A percentile compares a stretch with the other conserved stretches of the same genome.
These are phyloP conservation scores for Coprinopsis sp. DNA, from an alignment of 768 basidiomycete genomes.

Conservation along the genomic window DNA sequence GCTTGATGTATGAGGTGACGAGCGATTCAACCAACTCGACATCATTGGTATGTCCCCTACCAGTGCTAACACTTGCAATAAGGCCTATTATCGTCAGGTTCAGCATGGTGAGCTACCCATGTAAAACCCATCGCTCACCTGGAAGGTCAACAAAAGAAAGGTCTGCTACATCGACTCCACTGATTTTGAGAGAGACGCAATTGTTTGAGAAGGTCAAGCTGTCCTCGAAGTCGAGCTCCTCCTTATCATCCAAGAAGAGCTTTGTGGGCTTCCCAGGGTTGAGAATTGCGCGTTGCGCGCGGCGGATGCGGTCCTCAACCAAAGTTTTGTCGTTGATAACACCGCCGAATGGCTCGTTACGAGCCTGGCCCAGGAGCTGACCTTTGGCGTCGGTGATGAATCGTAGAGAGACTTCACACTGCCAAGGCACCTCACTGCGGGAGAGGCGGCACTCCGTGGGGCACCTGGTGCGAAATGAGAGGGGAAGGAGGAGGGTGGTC, in stretches of 20 bases:
- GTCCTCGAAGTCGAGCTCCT: conserved; percentile 12
- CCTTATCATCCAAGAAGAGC: conserved; percentile 36
- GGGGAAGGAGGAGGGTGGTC: not conserved
- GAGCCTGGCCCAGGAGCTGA: conserved; percentile 33
- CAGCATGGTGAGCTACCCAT: too few species aligned
- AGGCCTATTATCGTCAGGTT: too few species aligned
- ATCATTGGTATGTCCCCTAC: conserved; percentile 44
- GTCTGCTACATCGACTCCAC: conserved; percentile 55
- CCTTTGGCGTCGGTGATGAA: conserved; percentile 38
- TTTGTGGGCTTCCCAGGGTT: conserved; percentile 40
- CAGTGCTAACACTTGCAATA: conserved; percentile 50
- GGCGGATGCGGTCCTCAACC: conserved; percentile 63
- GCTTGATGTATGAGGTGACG: conserved; percentile 53
- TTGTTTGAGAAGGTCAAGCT: conserved; percentile 47
- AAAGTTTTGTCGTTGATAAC: conserved; percentile 44
- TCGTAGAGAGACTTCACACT: conserved; percentile 46
- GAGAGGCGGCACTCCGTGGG: conserved; percentile 55
- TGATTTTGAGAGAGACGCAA: conserved; percentile 54
- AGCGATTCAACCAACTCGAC: conserved; percentile 58
- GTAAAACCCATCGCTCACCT: too few species aligned
- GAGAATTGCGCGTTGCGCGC: conserved; percentile 62
- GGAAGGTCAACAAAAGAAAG: conserved; percentile 65
- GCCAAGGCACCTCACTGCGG: conserved; percentile 37
- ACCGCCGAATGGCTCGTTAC: conserved; percentile 39
- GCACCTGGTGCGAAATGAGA: conserved; percentile 33